Base-by-base conservation (phyloP, 495 filamentous ascomycete genomes). In the Umbilicaria muhlenbergii region DNA sequence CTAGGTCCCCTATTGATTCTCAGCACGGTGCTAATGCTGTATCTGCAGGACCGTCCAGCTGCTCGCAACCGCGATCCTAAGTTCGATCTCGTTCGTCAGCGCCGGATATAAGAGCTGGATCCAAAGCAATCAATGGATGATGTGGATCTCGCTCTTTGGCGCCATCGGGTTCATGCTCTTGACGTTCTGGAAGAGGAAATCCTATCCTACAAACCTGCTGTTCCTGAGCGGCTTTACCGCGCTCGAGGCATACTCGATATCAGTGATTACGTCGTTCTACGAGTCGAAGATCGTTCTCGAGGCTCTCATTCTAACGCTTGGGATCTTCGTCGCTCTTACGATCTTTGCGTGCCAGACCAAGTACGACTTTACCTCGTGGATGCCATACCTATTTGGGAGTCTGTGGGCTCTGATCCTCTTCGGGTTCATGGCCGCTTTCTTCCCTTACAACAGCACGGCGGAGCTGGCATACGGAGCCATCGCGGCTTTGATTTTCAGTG, bases 121-220 rank as follows among this genome's bases (percentile, higher is more conserved):
- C 59, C 86, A 93, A 58, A 64, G 61, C 32, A 78, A 94, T 62
- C 68, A 74, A 42, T 87, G 77, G 74, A 65, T 95, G 56, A 81
- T 99, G 71, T 87, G 85, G 66, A 58, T 80, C 24, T 87, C 85
- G 34, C 70, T 93, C 50, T 71, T 88, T 62, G 83, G 83, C 41
- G 72, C 86, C 42, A 74, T 93, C 50, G 75, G 62, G 45, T 84
- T 89, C 69, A 78, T 93, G 73, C 60, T 83, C 46, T 71, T 92
- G 24, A 96, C 91, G 36, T 96, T 77, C 70, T 99, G 91, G 91
- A 96, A 98, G 66, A 81, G 88, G 55, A 91, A 95, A 60, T 88
- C 81, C 1, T 99, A 99, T 64, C 91, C 91, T 0, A 80, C 80
- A 32, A 99, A 99, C 61, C 73, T 99, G 0, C 65, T 94, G 37